These are phyloP conservation scores for Candida tropicalis DNA, from an alignment of 1,139 yeast genomes.

Conservation along the genomic window DNA sequence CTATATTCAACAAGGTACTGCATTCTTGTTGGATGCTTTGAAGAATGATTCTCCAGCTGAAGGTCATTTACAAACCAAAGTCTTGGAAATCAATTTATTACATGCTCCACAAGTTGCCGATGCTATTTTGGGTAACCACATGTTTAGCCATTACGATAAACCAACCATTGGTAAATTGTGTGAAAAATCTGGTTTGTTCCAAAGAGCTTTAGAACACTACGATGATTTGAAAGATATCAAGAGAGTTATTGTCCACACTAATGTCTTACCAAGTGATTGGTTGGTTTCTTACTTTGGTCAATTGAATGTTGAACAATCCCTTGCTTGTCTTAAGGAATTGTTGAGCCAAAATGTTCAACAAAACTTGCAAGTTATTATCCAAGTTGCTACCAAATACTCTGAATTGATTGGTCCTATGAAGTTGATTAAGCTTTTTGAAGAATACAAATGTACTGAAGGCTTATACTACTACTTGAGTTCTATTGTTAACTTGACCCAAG, in stretches of 20 bases:
- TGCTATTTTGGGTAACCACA: constrained; percentile 93
- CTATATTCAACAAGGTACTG: constrained; percentile 96
- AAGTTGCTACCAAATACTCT: constrained; percentile 95
- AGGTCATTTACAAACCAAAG: constrained; percentile 93
- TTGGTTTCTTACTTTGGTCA: constrained; percentile 90
- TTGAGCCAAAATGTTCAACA: constrained; percentile 79
- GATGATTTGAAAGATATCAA: constrained; percentile 94
- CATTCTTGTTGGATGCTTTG: constrained; percentile 94
- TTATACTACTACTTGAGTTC: constrained; percentile 91
- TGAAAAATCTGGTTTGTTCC: constrained; percentile 92
- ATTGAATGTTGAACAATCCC: constrained; percentile 90
- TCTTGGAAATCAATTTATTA: constrained; percentile 86
- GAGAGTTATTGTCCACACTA: constrained; percentile 89
- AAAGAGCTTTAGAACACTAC: constrained; percentile 94
- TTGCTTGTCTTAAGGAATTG: constrained; percentile 86
- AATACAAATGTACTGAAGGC: constrained; percentile 89
- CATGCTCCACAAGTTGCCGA: constrained; percentile 99
- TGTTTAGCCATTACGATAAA: constrained; percentile 95
- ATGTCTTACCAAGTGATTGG: constrained; percentile 90
- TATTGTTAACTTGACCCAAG: constrained; percentile 90
- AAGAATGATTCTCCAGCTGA: constrained; percentile 94
- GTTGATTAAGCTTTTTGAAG: constrained; percentile 89
- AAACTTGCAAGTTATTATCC: constrained; percentile 90
- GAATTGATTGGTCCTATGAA: constrained; percentile 88
- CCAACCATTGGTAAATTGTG: constrained; percentile 89